phyloP scores from a whole-genome alignment of 768 basidiomycete species.

The Suillus clintonianus region DNA sequence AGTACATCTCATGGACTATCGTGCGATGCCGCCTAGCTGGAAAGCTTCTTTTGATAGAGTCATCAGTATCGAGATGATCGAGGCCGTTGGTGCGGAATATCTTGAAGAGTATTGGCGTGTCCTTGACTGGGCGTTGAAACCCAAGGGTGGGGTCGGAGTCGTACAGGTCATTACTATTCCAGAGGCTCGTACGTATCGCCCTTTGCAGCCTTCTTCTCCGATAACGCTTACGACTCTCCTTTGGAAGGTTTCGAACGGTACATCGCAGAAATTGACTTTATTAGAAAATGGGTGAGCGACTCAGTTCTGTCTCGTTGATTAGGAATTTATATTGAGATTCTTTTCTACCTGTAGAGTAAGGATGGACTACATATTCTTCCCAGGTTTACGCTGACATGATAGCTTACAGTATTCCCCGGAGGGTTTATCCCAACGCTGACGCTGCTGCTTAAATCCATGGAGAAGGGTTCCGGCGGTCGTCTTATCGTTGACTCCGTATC shows the following conservation, averaged over 20 bases:
- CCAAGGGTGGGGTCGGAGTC: conserved; percentile 58
- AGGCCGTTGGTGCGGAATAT: conserved; percentile 70
- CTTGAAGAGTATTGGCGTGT: conserved; percentile 63
- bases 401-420: conserved; percentile 61
- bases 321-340: not conserved
- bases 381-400: not conserved
- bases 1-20: conserved; percentile 78
- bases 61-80: conserved; percentile 78
- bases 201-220: not conserved
- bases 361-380: not conserved
- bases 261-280: conserved; percentile 67
- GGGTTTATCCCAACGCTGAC: conserved; percentile 69
- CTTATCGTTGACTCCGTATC: conserved; percentile 65
- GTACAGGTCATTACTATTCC: conserved; percentile 79
- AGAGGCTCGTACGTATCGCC: conserved; percentile 54
- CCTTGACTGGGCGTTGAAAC: conserved; percentile 69
- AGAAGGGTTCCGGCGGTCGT: conserved; percentile 50
- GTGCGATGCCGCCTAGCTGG: conserved; percentile 65
- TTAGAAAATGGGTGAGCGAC: conserved; percentile 67
- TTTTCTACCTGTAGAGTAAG: conserved; percentile 4
- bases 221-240: not conserved
- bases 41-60: conserved; percentile 65
- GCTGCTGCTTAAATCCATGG: conserved; percentile 51
- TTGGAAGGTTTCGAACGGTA: conserved; percentile 54
- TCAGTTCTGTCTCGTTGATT: conserved; percentile 6